Percentiles rank a stretch among this genome's conserved stretches.
Conservation (phyloP, 768 basidiomycete species). For the Tricholoma flavovirens region DNA sequence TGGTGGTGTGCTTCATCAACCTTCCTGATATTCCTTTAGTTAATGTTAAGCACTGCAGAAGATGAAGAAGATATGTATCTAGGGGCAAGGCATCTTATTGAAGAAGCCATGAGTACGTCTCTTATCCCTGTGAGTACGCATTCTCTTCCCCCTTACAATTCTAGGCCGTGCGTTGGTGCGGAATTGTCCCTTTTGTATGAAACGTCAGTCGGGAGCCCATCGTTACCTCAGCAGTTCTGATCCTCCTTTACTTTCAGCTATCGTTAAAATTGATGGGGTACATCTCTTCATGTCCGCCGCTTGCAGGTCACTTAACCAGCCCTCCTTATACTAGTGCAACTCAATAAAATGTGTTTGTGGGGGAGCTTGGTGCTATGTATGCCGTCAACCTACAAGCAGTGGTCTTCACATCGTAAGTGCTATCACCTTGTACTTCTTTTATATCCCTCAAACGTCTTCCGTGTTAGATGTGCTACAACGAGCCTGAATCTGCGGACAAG, state of each 20-base stretch:
- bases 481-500: not conserved
- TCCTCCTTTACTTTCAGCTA: not conserved
- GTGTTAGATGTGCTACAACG: not conserved
- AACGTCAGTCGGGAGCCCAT: not conserved
- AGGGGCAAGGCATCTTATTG: not conserved
- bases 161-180: not conserved
- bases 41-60: not conserved
- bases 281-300: not conserved
- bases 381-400: not conserved
- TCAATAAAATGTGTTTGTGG: not conserved
- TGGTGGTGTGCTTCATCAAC: not conserved
- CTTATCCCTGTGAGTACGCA: not conserved
- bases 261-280: not conserved
- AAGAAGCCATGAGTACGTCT: not conserved
- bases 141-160: not conserved
- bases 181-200: not conserved
- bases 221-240: not conserved
- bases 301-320: not conserved
- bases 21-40: not conserved
- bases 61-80: not conserved
- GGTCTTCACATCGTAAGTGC: constrained; percentile 12
- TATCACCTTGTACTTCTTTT: not conserved
- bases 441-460: not conserved
- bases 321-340: not conserved
- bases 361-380: not conserved